phyloP scores from a whole-genome alignment of 2,329 filamentous ascomycete genomes.

The Ophiocordyceps camponoti-rufipedis region DNA sequence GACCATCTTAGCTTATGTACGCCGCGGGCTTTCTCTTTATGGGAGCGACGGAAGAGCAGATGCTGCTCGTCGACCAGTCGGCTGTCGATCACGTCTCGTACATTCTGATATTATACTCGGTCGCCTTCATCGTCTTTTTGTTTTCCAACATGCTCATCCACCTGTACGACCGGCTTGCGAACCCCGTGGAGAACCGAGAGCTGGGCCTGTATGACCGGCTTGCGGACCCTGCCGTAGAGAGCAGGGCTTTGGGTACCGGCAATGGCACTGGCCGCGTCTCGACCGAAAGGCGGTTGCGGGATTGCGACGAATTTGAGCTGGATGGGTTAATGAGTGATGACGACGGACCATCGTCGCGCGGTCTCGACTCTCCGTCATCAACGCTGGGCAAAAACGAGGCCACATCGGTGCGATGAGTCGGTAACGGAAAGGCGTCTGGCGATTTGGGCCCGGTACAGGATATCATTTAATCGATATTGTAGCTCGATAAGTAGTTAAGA shows the following conservation, averaged over 20 bases:
- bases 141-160: constrained; percentile 75
- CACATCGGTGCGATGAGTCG: constrained; percentile 8
- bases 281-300: constrained; percentile 43
- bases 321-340: constrained; percentile 82
- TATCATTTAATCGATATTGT: not conserved
- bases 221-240: not conserved
- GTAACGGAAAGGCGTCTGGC: not conserved
- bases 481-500: not conserved
- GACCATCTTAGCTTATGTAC: constrained; percentile 50
- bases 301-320: constrained; percentile 86
- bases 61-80: constrained; percentile 55
- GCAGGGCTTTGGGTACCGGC: not conserved
- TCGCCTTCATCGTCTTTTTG: constrained; percentile 80
- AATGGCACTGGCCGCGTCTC: constrained; percentile 14
- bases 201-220: not conserved
- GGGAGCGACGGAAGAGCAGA: constrained; percentile 94
- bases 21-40: constrained; percentile 93
- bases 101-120: constrained; percentile 75
- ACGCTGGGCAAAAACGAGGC: constrained; percentile 9
- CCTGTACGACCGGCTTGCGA: constrained; percentile 52
- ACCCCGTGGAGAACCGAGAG: constrained; percentile 3
- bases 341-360: constrained; percentile 32
- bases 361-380: constrained; percentile 22
- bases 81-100: constrained; percentile 82
- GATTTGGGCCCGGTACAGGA: not conserved